Evolutionary conservation across 192 early-diverging fungal species (phyloP).

Genomic region (Umbelopsis ramanniana): DNA sequence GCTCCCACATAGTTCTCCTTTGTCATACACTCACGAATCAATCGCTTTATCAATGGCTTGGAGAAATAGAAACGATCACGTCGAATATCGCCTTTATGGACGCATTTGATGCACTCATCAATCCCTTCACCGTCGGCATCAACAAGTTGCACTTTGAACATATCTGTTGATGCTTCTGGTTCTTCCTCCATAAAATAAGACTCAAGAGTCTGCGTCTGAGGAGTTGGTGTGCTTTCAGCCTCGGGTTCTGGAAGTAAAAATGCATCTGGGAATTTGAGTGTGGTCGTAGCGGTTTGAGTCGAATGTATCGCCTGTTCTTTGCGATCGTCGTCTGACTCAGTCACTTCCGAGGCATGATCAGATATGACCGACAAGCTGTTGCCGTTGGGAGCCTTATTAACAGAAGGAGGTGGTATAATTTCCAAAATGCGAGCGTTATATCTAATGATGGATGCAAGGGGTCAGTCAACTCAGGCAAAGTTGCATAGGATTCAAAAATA

Average conservation of each 20-base stretch:
- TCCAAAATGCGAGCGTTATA: conserved; percentile 36
- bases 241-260: conserved; percentile 24
- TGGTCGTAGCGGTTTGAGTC: conserved; percentile 12
- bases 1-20: conserved; percentile 73
- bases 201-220: neutral
- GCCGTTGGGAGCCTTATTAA: neutral
- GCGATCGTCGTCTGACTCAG: conserved; percentile 1
- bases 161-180: neutral
- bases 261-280: conserved; percentile 27
- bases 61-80: conserved; percentile 64
- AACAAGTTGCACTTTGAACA: conserved; percentile 54
- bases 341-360: neutral
- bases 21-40: conserved; percentile 66
- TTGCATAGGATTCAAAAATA: neutral
- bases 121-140: conserved; percentile 52
- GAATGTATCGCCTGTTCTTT: neutral
- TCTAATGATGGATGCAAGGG: neutral
- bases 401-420: conserved; percentile 14
- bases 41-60: conserved; percentile 67
- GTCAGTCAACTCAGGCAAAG: neutral
- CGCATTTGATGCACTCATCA: conserved; percentile 46
- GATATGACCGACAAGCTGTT: neutral
- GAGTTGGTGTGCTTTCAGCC: neutral
- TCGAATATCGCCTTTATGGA: conserved; percentile 43
- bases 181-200: conserved; percentile 17